These are phyloP conservation scores for Lentinula guzmanii DNA, from an alignment of 768 basidiomycete genomes.

Conservation along the genomic window DNA sequence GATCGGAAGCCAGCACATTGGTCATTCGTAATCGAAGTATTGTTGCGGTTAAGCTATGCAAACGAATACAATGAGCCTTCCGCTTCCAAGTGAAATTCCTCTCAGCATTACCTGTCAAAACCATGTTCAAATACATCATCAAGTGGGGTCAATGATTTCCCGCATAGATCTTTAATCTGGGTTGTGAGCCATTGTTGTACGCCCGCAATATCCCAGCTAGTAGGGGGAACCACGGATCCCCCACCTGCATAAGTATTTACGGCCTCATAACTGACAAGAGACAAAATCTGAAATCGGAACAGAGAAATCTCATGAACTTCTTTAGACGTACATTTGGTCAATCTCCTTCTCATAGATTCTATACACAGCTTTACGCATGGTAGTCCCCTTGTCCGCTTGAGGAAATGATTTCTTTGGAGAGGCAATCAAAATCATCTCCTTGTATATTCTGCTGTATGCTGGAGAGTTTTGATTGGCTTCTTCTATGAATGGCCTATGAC, in stretches of 20 bases:
- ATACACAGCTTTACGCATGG: conserved; percentile 32
- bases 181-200: conserved; percentile 13
- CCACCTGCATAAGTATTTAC: not conserved
- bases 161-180: conserved; percentile 14
- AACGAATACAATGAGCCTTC: not conserved
- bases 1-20: conserved; percentile 22
- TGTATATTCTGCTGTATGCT: conserved; percentile 36
- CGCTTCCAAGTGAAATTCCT: not conserved
- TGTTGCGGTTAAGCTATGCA: conserved; percentile 13
- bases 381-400: conserved; percentile 41
- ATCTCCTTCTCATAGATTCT: conserved; percentile 34
- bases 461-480: conserved; percentile 36
- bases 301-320: not conserved
- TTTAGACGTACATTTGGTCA: conserved; percentile 22
- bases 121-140: conserved; percentile 22
- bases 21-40: conserved; percentile 28
- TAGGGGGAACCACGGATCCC: conserved; percentile 14
- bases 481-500: conserved; percentile 28
- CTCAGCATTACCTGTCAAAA: conserved; percentile 18
- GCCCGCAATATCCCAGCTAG: conserved; percentile 4
- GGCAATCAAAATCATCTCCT: conserved; percentile 48
- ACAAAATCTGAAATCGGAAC: too few species aligned
- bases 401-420: conserved; percentile 31
- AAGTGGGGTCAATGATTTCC: too few species aligned
- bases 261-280: not conserved